Evolutionary conservation across 177 flowering plant genomes (phyloP).

Genomic region (Vitis hybrid): DNA sequence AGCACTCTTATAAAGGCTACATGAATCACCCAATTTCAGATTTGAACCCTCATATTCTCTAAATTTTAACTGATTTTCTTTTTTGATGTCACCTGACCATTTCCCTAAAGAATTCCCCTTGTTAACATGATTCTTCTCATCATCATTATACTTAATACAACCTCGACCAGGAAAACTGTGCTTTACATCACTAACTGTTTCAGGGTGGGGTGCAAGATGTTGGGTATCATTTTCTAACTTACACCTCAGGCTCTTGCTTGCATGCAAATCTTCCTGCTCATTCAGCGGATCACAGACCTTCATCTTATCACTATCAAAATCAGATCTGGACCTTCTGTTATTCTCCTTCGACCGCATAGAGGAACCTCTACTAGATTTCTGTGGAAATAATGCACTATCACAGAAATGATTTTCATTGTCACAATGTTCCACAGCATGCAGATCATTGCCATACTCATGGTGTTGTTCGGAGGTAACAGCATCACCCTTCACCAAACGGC

Average conservation of each 20-base stretch:
- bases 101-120: constrained; percentile 5
- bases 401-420: too few species aligned
- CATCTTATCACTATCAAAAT: constrained; percentile 6
- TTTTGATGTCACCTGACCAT: constrained; percentile 1
- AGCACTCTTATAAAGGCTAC: neutral
- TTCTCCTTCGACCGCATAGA: constrained; percentile 6
- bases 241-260: constrained; percentile 1
- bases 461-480: neutral
- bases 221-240: constrained; percentile 1
- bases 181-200: neutral
- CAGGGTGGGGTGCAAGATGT: neutral
- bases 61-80: neutral
- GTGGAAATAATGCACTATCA: neutral
- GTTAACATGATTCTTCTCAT: constrained; percentile 3
- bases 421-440: constrained; percentile 2
- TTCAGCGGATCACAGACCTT: constrained; percentile 5
- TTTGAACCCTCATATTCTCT: constrained; percentile 5
- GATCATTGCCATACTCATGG: neutral
- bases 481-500: constrained; percentile 1
- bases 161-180: constrained; percentile 4
- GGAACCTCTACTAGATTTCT: constrained; percentile 10
- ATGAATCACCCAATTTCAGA: neutral
- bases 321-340: constrained; percentile 3
- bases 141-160: neutral
- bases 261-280: constrained; percentile 6